Evolutionary conservation across 441 rosid species (phyloP).

Genomic region (Syzygium malaccense): DNA sequence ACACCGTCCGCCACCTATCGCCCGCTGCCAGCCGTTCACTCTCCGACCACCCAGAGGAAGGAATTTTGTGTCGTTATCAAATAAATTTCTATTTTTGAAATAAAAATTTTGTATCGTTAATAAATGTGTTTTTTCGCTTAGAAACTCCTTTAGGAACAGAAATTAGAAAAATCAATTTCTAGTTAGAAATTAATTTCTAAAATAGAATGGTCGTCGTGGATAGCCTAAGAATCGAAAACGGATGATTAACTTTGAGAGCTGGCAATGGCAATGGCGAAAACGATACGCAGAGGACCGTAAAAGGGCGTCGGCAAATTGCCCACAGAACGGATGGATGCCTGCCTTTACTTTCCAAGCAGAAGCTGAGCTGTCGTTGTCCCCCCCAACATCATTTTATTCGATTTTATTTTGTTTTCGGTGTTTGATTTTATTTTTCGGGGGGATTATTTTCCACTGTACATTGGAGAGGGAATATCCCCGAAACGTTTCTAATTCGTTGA

Average conservation of each 20-base stretch:
- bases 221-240: not conserved
- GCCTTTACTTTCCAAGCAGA: not conserved
- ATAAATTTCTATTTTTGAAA: too few species aligned
- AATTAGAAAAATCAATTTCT: too few species aligned
- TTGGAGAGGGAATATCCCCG: not conserved
- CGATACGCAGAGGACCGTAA: not conserved
- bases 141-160: too few species aligned
- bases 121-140: too few species aligned
- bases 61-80: too few species aligned
- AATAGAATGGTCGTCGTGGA: too few species aligned
- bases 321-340: not conserved
- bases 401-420: not conserved
- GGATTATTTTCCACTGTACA: not conserved
- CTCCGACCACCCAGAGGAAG: too few species aligned
- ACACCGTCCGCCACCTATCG: too few species aligned
- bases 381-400: not conserved
- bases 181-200: too few species aligned
- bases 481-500: not conserved
- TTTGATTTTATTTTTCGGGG: too few species aligned
- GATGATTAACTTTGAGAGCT: not conserved
- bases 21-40: too few species aligned
- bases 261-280: not conserved
- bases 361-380: not conserved
- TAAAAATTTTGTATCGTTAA: too few species aligned
- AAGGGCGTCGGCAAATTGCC: not conserved